Evolutionary conservation across 192 early-diverging fungal genomes (phyloP).

Genomic region (Entomortierella chlamydospora): DNA sequence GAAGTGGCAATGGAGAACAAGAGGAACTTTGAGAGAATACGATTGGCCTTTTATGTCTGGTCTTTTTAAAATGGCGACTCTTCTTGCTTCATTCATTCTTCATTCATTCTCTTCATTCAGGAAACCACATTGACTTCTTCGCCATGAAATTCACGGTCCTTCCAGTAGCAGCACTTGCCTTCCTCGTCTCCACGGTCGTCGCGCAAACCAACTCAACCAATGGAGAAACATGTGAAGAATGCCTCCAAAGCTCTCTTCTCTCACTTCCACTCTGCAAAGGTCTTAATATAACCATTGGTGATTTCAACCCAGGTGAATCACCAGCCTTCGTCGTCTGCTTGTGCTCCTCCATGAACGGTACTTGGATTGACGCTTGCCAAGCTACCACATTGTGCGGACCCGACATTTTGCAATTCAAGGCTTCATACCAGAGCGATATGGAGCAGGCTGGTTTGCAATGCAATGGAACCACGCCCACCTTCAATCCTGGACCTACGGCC

Average conservation of each 20-base stretch:
- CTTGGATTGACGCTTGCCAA: slow-evolving; percentile 33
- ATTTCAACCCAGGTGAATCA: neutral
- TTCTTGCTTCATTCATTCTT: neutral
- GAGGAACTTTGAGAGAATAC: too few species aligned
- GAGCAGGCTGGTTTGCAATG: slow-evolving; percentile 25
- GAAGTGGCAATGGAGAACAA: too few species aligned
- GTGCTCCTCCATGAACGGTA: slow-evolving; percentile 23
- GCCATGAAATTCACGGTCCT: slow-evolving; percentile 23
- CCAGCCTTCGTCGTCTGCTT: slow-evolving; percentile 27
- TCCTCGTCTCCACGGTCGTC: neutral
- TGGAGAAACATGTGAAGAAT: slow-evolving; percentile 4
- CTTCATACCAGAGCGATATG: slow-evolving; percentile 6
- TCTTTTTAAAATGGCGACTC: neutral
- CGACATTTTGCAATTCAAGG: slow-evolving; percentile 23
- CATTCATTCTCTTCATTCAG: neutral
- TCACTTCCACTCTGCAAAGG: slow-evolving; percentile 24
- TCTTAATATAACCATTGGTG: slow-evolving; percentile 26
- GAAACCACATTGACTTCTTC: neutral
- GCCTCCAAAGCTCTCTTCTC: slow-evolving; percentile 24
- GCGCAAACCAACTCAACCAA: slow-evolving; percentile 18
- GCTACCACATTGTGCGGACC: slow-evolving; percentile 4
- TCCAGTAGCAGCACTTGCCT: neutral
- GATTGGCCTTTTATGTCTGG: neutral
- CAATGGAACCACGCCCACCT: neutral
- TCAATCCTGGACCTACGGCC: neutral